Evolutionary conservation across 371 early-diverging fungal species (phyloP).

Genomic region (Mucor plumbeus): DNA sequence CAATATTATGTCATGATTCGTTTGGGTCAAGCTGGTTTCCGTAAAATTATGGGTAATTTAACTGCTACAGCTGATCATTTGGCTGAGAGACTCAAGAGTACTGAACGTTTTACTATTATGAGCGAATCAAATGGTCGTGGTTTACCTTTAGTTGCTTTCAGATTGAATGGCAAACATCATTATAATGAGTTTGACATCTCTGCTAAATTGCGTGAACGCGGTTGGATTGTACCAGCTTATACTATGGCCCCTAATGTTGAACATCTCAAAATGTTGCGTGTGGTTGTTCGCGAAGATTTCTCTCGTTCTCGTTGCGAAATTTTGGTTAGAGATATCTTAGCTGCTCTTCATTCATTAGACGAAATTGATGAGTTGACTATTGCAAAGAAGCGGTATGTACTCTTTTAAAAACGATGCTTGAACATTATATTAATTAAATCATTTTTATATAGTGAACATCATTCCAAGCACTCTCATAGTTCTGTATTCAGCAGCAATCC

Average conservation of each 20-base stretch:
- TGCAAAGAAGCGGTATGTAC: constrained; percentile 13
- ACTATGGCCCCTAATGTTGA: constrained; percentile 41
- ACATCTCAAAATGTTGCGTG: constrained; percentile 39
- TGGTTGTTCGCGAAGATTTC: constrained; percentile 52
- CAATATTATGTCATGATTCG: constrained; percentile 78
- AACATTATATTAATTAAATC: no score
- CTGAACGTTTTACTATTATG: constrained; percentile 66
- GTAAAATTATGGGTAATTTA: constrained; percentile 61
- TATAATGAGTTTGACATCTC: constrained; percentile 59
- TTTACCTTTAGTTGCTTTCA: constrained; percentile 73
- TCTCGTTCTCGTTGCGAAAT: constrained; percentile 53
- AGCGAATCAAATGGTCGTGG: constrained; percentile 52
- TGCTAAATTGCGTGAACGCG: constrained; percentile 55
- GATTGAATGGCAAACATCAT: constrained; percentile 35
- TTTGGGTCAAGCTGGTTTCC: constrained; percentile 64
- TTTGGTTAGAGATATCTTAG: constrained; percentile 42
- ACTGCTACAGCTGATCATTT: constrained; percentile 54
- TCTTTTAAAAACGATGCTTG: background rate
- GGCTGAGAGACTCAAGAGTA: constrained; percentile 52
- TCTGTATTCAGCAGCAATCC: constrained; percentile 22
- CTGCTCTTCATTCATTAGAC: constrained; percentile 44
- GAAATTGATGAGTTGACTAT: constrained; percentile 34
- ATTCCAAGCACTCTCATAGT: constrained; percentile 33
- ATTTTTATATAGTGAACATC: constrained; percentile 23
- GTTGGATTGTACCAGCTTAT: constrained; percentile 70